Conservation (phyloP, 768 basidiomycete species). For the Podaxis carcinomalis region DNA sequence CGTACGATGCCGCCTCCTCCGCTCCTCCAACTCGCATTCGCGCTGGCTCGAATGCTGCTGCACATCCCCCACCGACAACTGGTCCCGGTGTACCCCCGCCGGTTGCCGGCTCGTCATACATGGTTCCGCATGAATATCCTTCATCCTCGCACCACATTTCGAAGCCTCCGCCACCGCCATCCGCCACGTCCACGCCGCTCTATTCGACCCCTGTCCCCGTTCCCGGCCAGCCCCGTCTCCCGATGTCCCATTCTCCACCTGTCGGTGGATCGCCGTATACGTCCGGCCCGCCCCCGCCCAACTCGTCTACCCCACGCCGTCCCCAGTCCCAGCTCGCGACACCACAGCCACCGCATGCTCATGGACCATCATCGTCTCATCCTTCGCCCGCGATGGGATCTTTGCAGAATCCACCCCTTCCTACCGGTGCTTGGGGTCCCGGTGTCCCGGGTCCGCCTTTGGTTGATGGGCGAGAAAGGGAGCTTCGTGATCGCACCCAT, state of each 20-base stretch:
- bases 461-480: conserved; percentile 11
- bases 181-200: background rate
- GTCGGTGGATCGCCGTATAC: conserved; percentile 6
- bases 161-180: background rate
- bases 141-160: conserved; percentile 2
- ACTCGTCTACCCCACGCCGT: conserved; percentile 7
- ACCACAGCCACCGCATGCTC: conserved; percentile 8
- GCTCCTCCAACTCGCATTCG: background rate
- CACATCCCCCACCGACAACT: conserved; percentile 2
- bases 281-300: conserved; percentile 6
- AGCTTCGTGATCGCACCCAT: conserved; percentile 12
- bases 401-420: conserved; percentile 8
- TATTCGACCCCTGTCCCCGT: conserved; percentile 7
- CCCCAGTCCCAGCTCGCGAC: conserved; percentile 7
- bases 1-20: background rate
- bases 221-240: conserved; percentile 3
- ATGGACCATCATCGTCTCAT: conserved; percentile 13
- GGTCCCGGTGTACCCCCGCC: conserved; percentile 8
- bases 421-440: conserved; percentile 5
- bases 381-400: conserved; percentile 15
- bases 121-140: conserved; percentile 4
- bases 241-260: conserved; percentile 9
- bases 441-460: conserved; percentile 6
- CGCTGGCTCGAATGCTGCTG: conserved; percentile 1
- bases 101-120: background rate